Percentiles rank a stretch among this genome's conserved stretches.
Evolutionary conservation across 2,329 filamentous ascomycete genomes (phyloP).

Genomic region (Aspergillus melleus): DNA sequence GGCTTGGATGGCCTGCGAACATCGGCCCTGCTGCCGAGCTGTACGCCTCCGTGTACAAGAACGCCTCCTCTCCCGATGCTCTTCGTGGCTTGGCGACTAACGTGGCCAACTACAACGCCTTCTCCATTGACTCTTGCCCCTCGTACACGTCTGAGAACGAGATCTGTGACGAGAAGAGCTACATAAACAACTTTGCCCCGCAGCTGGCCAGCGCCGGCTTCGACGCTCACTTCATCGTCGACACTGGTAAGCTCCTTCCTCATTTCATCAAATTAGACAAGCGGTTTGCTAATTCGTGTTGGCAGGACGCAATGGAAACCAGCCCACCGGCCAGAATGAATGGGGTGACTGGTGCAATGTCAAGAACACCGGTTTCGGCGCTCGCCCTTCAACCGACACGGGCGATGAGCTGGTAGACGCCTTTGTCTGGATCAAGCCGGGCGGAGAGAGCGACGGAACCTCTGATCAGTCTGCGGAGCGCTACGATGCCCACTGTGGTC

Average conservation of each 20-base stretch:
- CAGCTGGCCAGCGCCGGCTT: slow-evolving; percentile 49
- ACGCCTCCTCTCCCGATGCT: slow-evolving; percentile 47
- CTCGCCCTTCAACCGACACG: slow-evolving; percentile 63
- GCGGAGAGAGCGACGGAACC: slow-evolving; percentile 56
- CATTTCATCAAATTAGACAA: too few species aligned
- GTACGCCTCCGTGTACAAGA: slow-evolving; percentile 49
- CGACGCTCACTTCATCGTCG: slow-evolving; percentile 57
- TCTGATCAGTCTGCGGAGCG: slow-evolving; percentile 50
- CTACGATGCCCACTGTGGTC: slow-evolving; percentile 59
- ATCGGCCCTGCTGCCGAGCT: slow-evolving; percentile 52
- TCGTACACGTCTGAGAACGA: slow-evolving; percentile 47
- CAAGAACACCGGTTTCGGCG: slow-evolving; percentile 62
- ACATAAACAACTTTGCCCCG: slow-evolving; percentile 53
- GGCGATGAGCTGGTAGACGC: slow-evolving; percentile 61
- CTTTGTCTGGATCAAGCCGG: slow-evolving; percentile 72
- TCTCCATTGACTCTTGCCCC: slow-evolving; percentile 46
- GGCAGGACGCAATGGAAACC: slow-evolving; percentile 60
- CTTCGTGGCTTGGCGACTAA: slow-evolving; percentile 59
- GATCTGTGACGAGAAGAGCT: slow-evolving; percentile 56
- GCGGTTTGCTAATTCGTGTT: background rate
- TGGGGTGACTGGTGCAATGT: slow-evolving; percentile 73
- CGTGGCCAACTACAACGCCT: slow-evolving; percentile 61
- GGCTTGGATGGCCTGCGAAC: slow-evolving; percentile 65
- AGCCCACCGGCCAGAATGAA: slow-evolving; percentile 54
- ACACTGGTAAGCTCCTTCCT: slow-evolving; percentile 44